Percentiles rank a stretch among this genome's conserved stretches.
These are phyloP conservation scores for Phytomonas sp. DNA, from an alignment of 208 protist species.

Conservation along the genomic window DNA sequence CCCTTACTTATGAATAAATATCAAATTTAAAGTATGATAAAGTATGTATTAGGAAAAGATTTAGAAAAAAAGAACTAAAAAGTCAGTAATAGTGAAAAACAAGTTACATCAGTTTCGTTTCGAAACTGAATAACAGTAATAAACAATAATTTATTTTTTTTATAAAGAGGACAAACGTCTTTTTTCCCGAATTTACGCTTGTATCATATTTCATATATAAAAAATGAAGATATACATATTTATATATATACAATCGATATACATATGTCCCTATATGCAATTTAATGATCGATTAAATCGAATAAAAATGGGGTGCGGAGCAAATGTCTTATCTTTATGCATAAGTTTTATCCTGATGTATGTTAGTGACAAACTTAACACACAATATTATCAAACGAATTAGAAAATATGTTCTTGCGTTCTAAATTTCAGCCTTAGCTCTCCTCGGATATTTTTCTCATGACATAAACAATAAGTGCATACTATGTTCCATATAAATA, in stretches of 20 bases:
- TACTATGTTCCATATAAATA: neutral
- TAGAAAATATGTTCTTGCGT: neutral
- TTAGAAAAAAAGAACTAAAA: conserved; percentile 1
- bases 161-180: neutral
- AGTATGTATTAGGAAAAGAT: conserved; percentile 9
- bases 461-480: neutral
- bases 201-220: neutral
- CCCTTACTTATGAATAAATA: conserved; percentile 6
- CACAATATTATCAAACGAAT: neutral
- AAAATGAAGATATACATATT: conserved; percentile 6
- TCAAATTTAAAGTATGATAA: conserved; percentile 5
- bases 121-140: conserved; percentile 8
- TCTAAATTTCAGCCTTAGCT: neutral
- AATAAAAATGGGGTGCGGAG: conserved; percentile 5
- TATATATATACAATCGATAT: neutral
- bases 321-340: conserved; percentile 10
- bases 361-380: neutral
- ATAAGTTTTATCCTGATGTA: neutral
- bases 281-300: neutral
- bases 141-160: conserved; percentile 13
- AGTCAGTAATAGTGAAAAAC: neutral
- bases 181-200: neutral
- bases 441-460: neutral
- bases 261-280: neutral
- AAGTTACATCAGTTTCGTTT: neutral